Conservation (phyloP, 2,329 filamentous ascomycete genomes). For the Fusarium paranaense region DNA sequence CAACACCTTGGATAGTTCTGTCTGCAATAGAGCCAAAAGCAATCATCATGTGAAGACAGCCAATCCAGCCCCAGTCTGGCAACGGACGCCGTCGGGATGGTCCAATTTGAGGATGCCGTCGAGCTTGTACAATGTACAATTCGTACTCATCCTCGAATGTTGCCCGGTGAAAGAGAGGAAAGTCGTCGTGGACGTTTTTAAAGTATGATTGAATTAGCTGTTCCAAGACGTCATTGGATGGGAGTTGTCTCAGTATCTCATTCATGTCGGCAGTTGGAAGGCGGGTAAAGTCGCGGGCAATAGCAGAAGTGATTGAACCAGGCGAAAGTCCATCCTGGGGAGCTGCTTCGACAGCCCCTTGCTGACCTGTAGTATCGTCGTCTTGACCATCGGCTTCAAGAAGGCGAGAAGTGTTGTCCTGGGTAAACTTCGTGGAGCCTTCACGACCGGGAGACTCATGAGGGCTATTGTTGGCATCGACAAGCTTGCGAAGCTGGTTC, state of each 20-base stretch:
- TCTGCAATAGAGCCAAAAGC: constrained; percentile 50
- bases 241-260: constrained; percentile 44
- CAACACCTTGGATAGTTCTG: constrained; percentile 36
- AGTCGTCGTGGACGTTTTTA: constrained; percentile 50
- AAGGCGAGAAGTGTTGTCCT: constrained; percentile 31
- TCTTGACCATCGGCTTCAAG: constrained; percentile 31
- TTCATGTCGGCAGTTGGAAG: constrained; percentile 43
- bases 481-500: constrained; percentile 49
- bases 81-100: constrained; percentile 16
- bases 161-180: constrained; percentile 50
- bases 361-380: constrained; percentile 16
- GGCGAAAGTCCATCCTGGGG: constrained; percentile 40
- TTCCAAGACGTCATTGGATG: constrained; percentile 44
- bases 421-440: constrained; percentile 21
- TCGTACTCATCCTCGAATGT: constrained; percentile 52
- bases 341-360: background rate
- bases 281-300: constrained; percentile 45
- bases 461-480: constrained; percentile 37
- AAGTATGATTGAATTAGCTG: constrained; percentile 51
- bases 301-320: constrained; percentile 41
- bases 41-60: constrained; percentile 52
- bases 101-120: constrained; percentile 2
- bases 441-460: background rate
- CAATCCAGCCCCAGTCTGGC: constrained; percentile 50
- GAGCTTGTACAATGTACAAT: constrained; percentile 40